Percentiles rank a stretch among this genome's conserved stretches.
Evolutionary conservation across 805 yeast species (phyloP).

Genomic region (Candida hungchunana): DNA sequence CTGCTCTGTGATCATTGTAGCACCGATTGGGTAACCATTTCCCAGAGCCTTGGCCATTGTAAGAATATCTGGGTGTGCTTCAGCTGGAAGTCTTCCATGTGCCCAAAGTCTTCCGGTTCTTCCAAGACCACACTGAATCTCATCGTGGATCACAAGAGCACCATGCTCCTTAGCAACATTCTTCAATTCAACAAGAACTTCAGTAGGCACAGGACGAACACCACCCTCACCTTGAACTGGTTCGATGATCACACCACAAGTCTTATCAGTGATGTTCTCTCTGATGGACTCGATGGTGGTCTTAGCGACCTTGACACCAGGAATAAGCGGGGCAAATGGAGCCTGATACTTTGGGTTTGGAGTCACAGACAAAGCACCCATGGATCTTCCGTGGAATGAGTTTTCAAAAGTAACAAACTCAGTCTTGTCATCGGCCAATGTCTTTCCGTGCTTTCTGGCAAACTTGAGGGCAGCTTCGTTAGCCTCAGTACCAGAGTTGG

Average conservation of each 20-base stretch:
- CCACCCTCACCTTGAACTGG: slow-evolving; percentile 99
- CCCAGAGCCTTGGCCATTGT: slow-evolving; percentile 97
- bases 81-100: slow-evolving; percentile 66
- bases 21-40: slow-evolving; percentile 95
- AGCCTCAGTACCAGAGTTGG: slow-evolving; percentile 76
- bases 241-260: slow-evolving; percentile 89
- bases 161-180: slow-evolving; percentile 62
- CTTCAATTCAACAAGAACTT: slow-evolving; percentile 63
- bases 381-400: slow-evolving; percentile 92
- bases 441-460: slow-evolving; percentile 75
- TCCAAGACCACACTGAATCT: slow-evolving; percentile 95
- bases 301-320: slow-evolving; percentile 72
- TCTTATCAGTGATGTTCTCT: slow-evolving; percentile 35
- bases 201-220: slow-evolving; percentile 59
- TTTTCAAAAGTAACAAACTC: slow-evolving; percentile 85
- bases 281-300: slow-evolving; percentile 60
- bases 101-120: slow-evolving; percentile 95
- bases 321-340: slow-evolving; percentile 90
- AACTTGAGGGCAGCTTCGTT: slow-evolving; percentile 77
- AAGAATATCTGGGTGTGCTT: slow-evolving; percentile 90
- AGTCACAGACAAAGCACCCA: slow-evolving; percentile 91
- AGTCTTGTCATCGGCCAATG: slow-evolving; percentile 47
- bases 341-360: slow-evolving; percentile 89
- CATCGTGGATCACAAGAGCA: slow-evolving; percentile 84
- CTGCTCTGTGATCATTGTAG: slow-evolving; percentile 79